Evolutionary conservation across 169 alveolate genomes (phyloP).

Genomic region (Theileria parva): DNA sequence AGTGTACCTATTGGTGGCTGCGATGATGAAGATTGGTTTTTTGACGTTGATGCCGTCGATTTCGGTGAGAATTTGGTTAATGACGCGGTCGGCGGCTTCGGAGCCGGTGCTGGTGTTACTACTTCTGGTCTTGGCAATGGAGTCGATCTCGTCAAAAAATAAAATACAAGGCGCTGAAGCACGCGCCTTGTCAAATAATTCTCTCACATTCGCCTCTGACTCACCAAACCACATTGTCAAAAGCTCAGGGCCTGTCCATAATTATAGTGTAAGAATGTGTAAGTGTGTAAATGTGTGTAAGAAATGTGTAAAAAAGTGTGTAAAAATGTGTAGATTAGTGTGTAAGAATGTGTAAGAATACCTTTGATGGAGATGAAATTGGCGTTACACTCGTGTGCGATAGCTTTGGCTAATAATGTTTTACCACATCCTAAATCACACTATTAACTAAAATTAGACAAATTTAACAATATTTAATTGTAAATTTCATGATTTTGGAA

Average conservation of each 20-base stretch:
- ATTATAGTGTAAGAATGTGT: not conserved
- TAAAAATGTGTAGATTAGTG: too few relatives aligned
- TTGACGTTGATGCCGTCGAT: conserved; percentile 92
- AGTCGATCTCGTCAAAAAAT: conserved; percentile 98
- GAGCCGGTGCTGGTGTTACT: conserved; percentile 80
- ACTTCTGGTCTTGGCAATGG: conserved; percentile 89
- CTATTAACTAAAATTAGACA: too few relatives aligned
- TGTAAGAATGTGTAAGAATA: not conserved
- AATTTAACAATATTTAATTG: too few relatives aligned
- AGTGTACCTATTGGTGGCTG: conserved; percentile 85
- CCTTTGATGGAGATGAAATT: conserved; percentile 85
- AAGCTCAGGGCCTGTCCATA: conserved; percentile 69
- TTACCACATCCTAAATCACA: conserved; percentile 89
- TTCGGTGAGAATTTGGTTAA: conserved; percentile 91
- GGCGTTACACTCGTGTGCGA: conserved; percentile 88
- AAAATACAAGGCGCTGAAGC: conserved; percentile 89
- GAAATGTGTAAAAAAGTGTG: not conserved
- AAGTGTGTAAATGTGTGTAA: too few relatives aligned
- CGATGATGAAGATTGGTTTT: conserved; percentile 90
- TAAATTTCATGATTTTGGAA: too few relatives aligned
- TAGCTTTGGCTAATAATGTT: conserved; percentile 89
- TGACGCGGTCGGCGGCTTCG: conserved; percentile 93
- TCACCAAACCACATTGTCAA: conserved; percentile 83
- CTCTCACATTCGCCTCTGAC: conserved; percentile 80
- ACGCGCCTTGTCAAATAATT: conserved; percentile 78